Evolutionary conservation across 2,329 filamentous ascomycete species (phyloP), one percentile per base, ranked within the genome.

Genomic region (Cercospora zeae-maydis): DNA sequence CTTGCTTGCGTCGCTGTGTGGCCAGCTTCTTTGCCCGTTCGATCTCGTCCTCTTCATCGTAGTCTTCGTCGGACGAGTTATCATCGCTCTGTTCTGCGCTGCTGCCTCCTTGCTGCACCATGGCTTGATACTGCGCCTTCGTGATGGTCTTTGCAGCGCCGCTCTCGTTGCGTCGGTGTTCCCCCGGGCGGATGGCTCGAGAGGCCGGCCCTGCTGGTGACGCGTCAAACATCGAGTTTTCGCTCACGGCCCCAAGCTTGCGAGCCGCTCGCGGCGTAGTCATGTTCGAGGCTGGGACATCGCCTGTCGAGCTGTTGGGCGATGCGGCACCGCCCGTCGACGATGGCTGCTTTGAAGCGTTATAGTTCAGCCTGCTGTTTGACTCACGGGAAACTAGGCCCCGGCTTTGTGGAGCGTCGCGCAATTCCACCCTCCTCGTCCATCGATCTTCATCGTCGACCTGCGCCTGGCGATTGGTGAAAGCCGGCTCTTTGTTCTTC

Each of bases 1-100:
- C 91, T 74, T 96, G 92, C 80, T 93, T 95, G 71, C 87, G 86
- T 66, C 92, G 83, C 74, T 95, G 91, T 74, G 88, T 90, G 16
- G 88, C 86, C 52, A 89, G 82, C 73, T 90, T 84, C 73, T 83
- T 88, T 30, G 86, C 86, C 72, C 90, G 91, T 72, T 96, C 91
- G 0, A 83, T 75, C 66, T 96, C 92, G 69, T 96, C 91, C 45
- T 93, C 89, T 24, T 88, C 86, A 14, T 86, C 83, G n/a, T 85
- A 82, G 2, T 86, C 87, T 42, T 87, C 83, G 36, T 84, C 83
- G 14, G 81, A 82, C 19, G 79, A 78, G 4, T 84, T 81, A 70
- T 77, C 81, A 70, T 78, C 76, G 47, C 74, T 73, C 13, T 71
- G 68, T 6, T 72, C 70, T 14, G 52, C 62, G 69, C 78, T 77